phyloP scores from a whole-genome alignment of 2,329 filamentous ascomycete genomes.

The Ophiostoma populinum region DNA sequence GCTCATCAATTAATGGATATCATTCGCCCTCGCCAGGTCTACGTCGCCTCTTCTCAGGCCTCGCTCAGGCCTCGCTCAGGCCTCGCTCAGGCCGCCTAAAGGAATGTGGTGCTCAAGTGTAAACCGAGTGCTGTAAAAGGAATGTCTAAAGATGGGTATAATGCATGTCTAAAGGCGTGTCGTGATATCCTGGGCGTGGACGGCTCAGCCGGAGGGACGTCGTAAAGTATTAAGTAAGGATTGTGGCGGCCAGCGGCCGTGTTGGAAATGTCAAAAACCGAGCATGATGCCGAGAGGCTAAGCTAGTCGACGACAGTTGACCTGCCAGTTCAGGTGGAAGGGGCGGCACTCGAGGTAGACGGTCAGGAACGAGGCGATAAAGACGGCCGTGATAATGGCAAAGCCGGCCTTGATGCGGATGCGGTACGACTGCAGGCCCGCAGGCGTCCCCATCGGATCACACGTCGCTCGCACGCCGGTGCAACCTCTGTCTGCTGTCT shows the following conservation, averaged over 20 bases:
- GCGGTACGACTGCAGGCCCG: slow-evolving; percentile 5
- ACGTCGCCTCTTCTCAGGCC: too few species aligned
- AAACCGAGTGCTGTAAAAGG: slow-evolving; percentile 20
- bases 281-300: too few species aligned
- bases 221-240: slow-evolving; percentile 6
- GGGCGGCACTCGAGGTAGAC: slow-evolving; percentile 6
- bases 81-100: slow-evolving; percentile 17
- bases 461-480: too few species aligned
- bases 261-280: slow-evolving; percentile 11
- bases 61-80: too few species aligned
- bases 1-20: too few species aligned
- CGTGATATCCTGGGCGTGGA: slow-evolving; percentile 18
- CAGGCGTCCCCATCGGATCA: too few species aligned
- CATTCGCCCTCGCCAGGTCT: too few species aligned
- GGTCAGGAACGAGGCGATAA: slow-evolving; percentile 2
- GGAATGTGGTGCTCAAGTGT: slow-evolving; percentile 18
- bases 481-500: too few species aligned
- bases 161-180: slow-evolving; percentile 16
- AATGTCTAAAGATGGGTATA: slow-evolving; percentile 30
- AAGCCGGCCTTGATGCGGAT: slow-evolving; percentile 7
- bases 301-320: too few species aligned
- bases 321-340: slow-evolving; percentile 10
- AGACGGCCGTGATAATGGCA: background rate
- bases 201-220: slow-evolving; percentile 8
- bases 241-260: slow-evolving; percentile 7